These are phyloP conservation scores for Linanthus parryae DNA, from an alignment of 148 eudicot genomes.

Conservation along the genomic window DNA sequence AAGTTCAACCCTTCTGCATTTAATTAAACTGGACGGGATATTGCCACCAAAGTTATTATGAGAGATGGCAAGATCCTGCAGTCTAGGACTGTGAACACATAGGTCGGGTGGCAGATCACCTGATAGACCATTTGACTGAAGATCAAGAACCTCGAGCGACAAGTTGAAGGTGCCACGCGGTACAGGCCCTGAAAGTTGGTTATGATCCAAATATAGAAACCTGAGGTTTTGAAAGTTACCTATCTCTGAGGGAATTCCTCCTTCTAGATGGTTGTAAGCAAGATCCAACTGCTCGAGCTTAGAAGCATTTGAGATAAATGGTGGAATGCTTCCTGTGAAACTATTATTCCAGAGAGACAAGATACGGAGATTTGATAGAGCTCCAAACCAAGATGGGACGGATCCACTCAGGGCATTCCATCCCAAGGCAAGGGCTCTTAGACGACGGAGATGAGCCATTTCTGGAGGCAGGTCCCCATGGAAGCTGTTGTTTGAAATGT, in stretches of 20 bases:
- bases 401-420: neutral
- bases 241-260: neutral
- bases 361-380: neutral
- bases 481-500: neutral
- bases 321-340: neutral
- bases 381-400: neutral
- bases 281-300: neutral
- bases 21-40: neutral
- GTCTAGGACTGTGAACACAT: neutral
- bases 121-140: neutral
- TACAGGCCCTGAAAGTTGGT: neutral
- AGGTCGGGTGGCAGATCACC: constrained; percentile 2
- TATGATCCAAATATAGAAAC: neutral
- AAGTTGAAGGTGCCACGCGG: neutral
- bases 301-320: neutral
- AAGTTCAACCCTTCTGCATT: neutral
- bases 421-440: neutral
- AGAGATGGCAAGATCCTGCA: neutral
- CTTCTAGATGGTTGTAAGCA: neutral
- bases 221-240: neutral
- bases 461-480: neutral
- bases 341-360: neutral
- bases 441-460: neutral
- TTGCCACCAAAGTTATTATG: neutral
- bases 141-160: neutral